These are phyloP conservation scores for Saccharomyces paradoxus DNA, from an alignment of 805 yeast genomes.

Conservation along the genomic window DNA sequence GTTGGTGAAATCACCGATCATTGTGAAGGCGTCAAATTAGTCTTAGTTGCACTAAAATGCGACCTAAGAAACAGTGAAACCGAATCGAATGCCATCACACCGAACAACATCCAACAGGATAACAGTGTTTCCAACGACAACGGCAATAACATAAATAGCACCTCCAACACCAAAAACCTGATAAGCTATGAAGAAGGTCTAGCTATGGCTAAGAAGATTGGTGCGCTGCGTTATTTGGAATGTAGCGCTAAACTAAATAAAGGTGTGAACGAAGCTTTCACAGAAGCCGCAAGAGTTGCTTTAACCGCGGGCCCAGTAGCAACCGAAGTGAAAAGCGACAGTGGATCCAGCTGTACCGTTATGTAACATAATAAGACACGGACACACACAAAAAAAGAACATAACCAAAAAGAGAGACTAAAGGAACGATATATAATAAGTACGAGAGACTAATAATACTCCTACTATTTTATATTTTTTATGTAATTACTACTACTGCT, in stretches of 20 bases:
- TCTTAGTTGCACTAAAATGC: slow-evolving; percentile 88
- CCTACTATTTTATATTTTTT: background rate
- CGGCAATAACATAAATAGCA: slow-evolving; percentile 24
- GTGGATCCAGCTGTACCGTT: slow-evolving; percentile 32
- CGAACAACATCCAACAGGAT: slow-evolving; percentile 23
- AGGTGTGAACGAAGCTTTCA: slow-evolving; percentile 98
- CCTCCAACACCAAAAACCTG: slow-evolving; percentile 39
- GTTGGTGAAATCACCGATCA: slow-evolving; percentile 94
- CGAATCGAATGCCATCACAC: slow-evolving; percentile 30
- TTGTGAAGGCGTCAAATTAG: slow-evolving; percentile 92
- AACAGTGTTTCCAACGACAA: slow-evolving; percentile 14
- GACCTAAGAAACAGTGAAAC: slow-evolving; percentile 73
- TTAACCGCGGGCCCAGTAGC: slow-evolving; percentile 82
- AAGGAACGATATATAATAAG: background rate
- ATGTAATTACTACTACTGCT: background rate
- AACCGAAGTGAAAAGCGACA: slow-evolving; percentile 34
- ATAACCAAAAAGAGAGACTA: background rate
- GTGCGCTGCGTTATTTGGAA: slow-evolving; percentile 89
- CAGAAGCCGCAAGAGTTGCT: slow-evolving; percentile 97
- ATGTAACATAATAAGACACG: slow-evolving; percentile 27
- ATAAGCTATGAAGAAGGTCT: slow-evolving; percentile 91
- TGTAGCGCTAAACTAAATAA: slow-evolving; percentile 94
- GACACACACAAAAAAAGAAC: background rate
- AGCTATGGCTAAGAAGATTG: slow-evolving; percentile 83
- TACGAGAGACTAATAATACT: background rate